Base-by-base conservation (phyloP, 768 basidiomycete genomes). In the Tulasnella sp. region DNA sequence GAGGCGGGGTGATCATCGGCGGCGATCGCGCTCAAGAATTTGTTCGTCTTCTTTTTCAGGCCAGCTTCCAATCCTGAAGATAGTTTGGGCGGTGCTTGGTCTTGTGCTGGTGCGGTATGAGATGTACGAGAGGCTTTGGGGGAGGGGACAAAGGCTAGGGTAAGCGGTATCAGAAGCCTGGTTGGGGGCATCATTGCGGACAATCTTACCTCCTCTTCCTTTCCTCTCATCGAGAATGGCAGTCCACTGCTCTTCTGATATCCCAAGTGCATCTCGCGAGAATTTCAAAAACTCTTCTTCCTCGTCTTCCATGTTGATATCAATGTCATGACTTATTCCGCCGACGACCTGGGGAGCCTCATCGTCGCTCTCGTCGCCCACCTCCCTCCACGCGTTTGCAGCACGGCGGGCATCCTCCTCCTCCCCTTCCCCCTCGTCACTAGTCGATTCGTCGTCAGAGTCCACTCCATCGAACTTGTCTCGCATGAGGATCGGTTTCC, bases 251-350 rank as follows among this genome's bases (percentile, higher is more conserved):
- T 89, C 89, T 79, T 96, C 91, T 58, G 86, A 88, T 78, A 99
- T 92, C 0, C 97, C 97, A 42, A 99, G 84, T 5, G 93, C 89
- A 80, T 98, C 93, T 67, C 94, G 89, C 15, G 97, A 93, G 83
- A 99, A 99, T 83, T 94, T 92, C 38, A 99, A 84, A 79, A 99
- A 99, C 79, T 97, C 97, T 79, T 93, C 94, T 83, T 94, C 89
- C 83, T 99, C 97, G 79, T 93, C 91, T 0, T 86, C 89, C 94
- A 99, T 97, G 79, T 97, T 91, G 40, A 96, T 87, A 80, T 96
- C 95, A 3, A 94, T 84, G 29, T 95, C 92, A 39, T 31, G 34
- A 39, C 37, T 67, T 34, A 72, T 40, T 4, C 58, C 74, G 19
- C 91, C 93, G 1, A 93, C 89, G 3, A 96, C 87, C 79, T 92